Base-by-base conservation (phyloP, 305 asterid genomes). In the Fraxinus floribunda region DNA sequence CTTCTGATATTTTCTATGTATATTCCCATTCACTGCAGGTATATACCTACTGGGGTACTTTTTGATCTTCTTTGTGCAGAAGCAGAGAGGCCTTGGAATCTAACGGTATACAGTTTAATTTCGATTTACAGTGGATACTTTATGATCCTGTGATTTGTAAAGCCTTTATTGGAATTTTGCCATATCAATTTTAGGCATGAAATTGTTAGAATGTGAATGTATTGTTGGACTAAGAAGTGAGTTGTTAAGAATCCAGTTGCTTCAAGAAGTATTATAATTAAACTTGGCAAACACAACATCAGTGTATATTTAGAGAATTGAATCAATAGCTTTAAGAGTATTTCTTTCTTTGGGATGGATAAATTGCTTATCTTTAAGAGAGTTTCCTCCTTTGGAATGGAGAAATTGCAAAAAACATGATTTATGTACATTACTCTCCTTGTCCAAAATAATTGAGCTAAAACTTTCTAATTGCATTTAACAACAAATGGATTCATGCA, bases 1-100 rank as follows among this genome's bases (percentile, higher is more conserved):
- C 77, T 87, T 78, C 64, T 82, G 60, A 72, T 62, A 78, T 78
- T 7, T 81, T 57, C 80, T 74, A 30, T 77, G 83, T 70, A 81
- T 80, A 78, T 70, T 64, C 49, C 72, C 46, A 78, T 75, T 81
- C 71, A 78, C 87, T 84, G 49, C 92, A 94, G 99, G 99, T 90
- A 94, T 85, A 86, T 93, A 78, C 99, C 98, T 35, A 94, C 95
- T 3, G 99, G 99, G 81, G 95, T 92, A 36, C 97, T 95, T 44
- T 95, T 90, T 88, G 99, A 95, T 87, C 96, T 95, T 89, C 95
- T 95, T 78, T 95, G 98, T 80, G 93, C 95, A 16, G 98, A 94
- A 82, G 97, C 97, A 66, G 97, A 95, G 90, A 91, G 97, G 81
- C 99, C 99, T 57, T 95, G 98, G 99, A 91, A 95, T 91, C 89